Evolutionary conservation across 1,284 basidiomycete species (phyloP).

Genomic region (Trametes pubescens): DNA sequence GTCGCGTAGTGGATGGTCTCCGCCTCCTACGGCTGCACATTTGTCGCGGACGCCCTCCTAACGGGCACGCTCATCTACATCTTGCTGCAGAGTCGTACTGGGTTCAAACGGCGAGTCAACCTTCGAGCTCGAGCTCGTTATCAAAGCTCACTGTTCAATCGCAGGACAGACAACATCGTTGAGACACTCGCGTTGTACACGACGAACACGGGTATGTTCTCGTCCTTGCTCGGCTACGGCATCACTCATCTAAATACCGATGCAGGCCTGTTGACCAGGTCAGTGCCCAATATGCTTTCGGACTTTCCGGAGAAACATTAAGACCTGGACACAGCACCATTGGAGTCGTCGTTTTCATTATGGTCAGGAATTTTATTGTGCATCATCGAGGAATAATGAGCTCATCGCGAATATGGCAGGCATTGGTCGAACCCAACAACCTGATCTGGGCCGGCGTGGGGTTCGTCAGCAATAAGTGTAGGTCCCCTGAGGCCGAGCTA

Average conservation of each 20-base stretch:
- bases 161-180: conserved; percentile 1
- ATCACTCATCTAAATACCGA: not conserved
- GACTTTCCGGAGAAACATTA: not conserved
- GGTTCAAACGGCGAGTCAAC: conserved; percentile 1
- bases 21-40: conserved; percentile 1
- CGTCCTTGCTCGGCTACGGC: not conserved
- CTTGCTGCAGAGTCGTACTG: conserved; percentile 3
- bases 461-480: conserved; percentile 7
- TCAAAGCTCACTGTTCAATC: not conserved
- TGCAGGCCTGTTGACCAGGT: not conserved
- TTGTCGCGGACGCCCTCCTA: not conserved
- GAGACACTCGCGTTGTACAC: not conserved
- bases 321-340: not conserved
- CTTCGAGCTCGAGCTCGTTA: not conserved
- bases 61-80: conserved; percentile 8
- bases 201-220: conserved; percentile 3
- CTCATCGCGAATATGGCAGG: not conserved
- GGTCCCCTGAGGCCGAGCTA: not conserved
- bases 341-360: not conserved
- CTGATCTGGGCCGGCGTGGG: not conserved
- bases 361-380: not conserved
- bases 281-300: too few species aligned
- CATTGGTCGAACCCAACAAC: not conserved
- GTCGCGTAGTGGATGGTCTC: conserved; percentile 11
- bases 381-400: not conserved